phyloP scores from a whole-genome alignment of 306 rosid species.

The Vigna mungo region DNA sequence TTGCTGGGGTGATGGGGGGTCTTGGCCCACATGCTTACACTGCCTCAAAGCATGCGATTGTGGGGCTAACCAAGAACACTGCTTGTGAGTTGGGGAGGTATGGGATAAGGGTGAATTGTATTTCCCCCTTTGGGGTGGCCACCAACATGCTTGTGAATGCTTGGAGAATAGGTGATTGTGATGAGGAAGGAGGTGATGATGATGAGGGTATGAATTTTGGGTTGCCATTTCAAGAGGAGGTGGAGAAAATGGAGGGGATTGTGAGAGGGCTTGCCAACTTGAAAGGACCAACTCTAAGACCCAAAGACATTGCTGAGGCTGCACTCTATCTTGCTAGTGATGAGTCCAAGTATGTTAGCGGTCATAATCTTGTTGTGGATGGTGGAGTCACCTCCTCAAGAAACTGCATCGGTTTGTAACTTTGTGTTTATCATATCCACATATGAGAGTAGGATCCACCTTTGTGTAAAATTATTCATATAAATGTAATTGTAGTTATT shows the following conservation, averaged over 20 bases:
- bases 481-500: background rate
- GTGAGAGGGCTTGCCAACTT: slow-evolving; percentile 77
- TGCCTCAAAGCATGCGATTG: slow-evolving; percentile 88
- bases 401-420: slow-evolving; percentile 67
- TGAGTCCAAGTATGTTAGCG: slow-evolving; percentile 81
- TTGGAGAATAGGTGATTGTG: slow-evolving; percentile 50
- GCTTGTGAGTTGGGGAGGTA: slow-evolving; percentile 76
- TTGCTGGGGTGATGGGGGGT: slow-evolving; percentile 76
- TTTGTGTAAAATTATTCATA: slow-evolving; percentile 13
- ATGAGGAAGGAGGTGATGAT: slow-evolving; percentile 36
- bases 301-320: slow-evolving; percentile 81
- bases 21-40: slow-evolving; percentile 88
- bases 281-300: slow-evolving; percentile 68
- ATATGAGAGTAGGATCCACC: background rate
- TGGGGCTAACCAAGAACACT: slow-evolving; percentile 76
- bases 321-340: slow-evolving; percentile 84
- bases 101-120: slow-evolving; percentile 79
- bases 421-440: background rate
- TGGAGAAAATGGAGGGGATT: slow-evolving; percentile 75
- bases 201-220: slow-evolving; percentile 49
- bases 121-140: slow-evolving; percentile 93
- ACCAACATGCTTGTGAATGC: slow-evolving; percentile 84
- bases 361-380: slow-evolving; percentile 85
- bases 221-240: slow-evolving; percentile 56
- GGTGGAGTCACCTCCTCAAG: slow-evolving; percentile 81